Conservation (phyloP, 257 asterid species). For the Solanum pimpinellifolium region DNA sequence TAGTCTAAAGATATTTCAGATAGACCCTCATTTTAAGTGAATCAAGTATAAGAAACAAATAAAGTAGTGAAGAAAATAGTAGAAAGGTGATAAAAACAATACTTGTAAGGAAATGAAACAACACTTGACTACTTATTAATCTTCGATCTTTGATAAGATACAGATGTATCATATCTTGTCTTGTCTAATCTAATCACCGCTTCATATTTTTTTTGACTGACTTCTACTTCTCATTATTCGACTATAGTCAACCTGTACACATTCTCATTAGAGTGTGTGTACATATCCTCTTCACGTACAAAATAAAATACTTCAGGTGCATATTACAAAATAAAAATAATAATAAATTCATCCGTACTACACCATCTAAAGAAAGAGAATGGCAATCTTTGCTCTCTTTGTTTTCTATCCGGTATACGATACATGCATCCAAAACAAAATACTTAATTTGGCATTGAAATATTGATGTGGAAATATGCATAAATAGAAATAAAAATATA, state of each 20-base stretch:
- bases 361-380: not conserved
- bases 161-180: not conserved
- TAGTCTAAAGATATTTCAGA: not conserved
- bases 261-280: not conserved
- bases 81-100: not conserved
- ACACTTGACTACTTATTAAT: not conserved
- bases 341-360: too few relatives aligned
- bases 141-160: not conserved
- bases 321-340: too few relatives aligned
- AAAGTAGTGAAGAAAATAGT: not conserved
- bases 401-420: too few relatives aligned
- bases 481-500: not conserved
- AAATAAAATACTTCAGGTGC: too few relatives aligned
- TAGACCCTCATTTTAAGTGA: not conserved
- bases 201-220: rapidly evolving
- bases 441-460: not conserved
- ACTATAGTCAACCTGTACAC: not conserved
- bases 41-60: not conserved
- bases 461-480: not conserved
- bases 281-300: not conserved
- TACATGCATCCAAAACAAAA: too few relatives aligned
- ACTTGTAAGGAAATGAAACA: not conserved
- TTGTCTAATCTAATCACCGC: not conserved
- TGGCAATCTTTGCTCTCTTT: not conserved
- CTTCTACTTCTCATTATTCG: not conserved